These are phyloP conservation scores for Glaciozyma martinii DNA, from an alignment of 768 basidiomycete species.

Conservation along the genomic window DNA sequence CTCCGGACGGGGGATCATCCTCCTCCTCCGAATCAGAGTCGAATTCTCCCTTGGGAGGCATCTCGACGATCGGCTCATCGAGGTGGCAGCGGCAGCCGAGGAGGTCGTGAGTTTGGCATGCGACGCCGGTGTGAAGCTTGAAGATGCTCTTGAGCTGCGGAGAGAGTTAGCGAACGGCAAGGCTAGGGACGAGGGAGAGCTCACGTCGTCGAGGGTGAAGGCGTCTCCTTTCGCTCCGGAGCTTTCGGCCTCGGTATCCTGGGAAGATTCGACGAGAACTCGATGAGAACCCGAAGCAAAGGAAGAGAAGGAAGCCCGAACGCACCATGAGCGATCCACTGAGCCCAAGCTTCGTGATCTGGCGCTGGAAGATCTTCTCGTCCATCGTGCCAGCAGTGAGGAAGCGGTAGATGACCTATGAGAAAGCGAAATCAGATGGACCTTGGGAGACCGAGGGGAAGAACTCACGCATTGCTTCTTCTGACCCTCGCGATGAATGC, in stretches of 20 bases:
- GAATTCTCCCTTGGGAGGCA: not conserved
- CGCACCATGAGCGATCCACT: slow-evolving; percentile 51
- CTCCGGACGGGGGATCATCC: slow-evolving; percentile 1
- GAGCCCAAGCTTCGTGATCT: slow-evolving; percentile 85
- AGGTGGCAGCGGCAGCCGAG: slow-evolving; percentile 64
- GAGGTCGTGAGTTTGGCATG: slow-evolving; percentile 87
- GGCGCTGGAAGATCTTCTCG: slow-evolving; percentile 79
- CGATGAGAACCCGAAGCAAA: too few relatives aligned
- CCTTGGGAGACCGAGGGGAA: slow-evolving; percentile 54
- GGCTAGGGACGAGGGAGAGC: slow-evolving; percentile 32
- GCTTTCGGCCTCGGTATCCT: slow-evolving; percentile 42
- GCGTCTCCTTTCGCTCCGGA: slow-evolving; percentile 51
- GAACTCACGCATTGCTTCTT: slow-evolving; percentile 62
- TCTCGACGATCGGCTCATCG: not conserved
- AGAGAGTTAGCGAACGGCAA: slow-evolving; percentile 12
- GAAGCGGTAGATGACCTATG: slow-evolving; percentile 53
- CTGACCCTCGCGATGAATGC: slow-evolving; percentile 75
- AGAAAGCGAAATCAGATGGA: too few relatives aligned
- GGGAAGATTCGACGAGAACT: too few relatives aligned
- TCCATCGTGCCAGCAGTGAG: slow-evolving; percentile 84
- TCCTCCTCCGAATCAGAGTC: not conserved
- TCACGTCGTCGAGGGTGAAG: slow-evolving; percentile 74
- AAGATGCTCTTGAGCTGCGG: slow-evolving; percentile 82
- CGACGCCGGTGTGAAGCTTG: slow-evolving; percentile 65
- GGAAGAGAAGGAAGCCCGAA: not conserved